Evolutionary conservation across 2,329 filamentous ascomycete genomes (phyloP).

Genomic region (Penicillium expansum): DNA sequence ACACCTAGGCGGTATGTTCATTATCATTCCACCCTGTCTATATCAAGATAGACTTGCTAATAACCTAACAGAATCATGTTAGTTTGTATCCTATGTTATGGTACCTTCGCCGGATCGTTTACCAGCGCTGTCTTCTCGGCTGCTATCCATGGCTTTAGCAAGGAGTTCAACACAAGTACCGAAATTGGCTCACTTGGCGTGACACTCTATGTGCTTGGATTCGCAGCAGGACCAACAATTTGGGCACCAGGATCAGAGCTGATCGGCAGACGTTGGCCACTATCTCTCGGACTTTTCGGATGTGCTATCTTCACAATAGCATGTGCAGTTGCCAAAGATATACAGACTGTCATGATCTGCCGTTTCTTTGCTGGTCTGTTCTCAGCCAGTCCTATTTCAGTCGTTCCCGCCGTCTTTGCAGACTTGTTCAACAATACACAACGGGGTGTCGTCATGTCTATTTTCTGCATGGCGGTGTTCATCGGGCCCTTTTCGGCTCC

Average conservation of each 20-base stretch:
- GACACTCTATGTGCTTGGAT: constrained; percentile 47
- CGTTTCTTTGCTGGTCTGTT: constrained; percentile 49
- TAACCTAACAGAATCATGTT: neutral
- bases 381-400: constrained; percentile 42
- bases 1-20: constrained; percentile 42
- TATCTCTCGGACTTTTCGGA: constrained; percentile 40
- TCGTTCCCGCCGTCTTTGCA: constrained; percentile 44
- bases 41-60: neutral
- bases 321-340: constrained; percentile 38
- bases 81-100: constrained; percentile 9
- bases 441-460: constrained; percentile 42
- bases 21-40: neutral
- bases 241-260: constrained; percentile 61
- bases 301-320: constrained; percentile 45
- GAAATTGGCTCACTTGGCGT: constrained; percentile 44
- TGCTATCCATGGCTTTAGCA: constrained; percentile 57
- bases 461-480: constrained; percentile 50
- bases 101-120: constrained; percentile 33
- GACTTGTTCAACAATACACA: constrained; percentile 50
- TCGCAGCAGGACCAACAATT: constrained; percentile 53
- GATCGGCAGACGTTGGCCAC: constrained; percentile 54
- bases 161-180: constrained; percentile 46
- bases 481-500: constrained; percentile 48
- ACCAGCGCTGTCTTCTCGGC: constrained; percentile 65
- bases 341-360: constrained; percentile 42